Evolutionary conservation across 129 eudicot genomes (phyloP), one percentile per base, ranked within the genome.

Genomic region (Apium graveolens): DNA sequence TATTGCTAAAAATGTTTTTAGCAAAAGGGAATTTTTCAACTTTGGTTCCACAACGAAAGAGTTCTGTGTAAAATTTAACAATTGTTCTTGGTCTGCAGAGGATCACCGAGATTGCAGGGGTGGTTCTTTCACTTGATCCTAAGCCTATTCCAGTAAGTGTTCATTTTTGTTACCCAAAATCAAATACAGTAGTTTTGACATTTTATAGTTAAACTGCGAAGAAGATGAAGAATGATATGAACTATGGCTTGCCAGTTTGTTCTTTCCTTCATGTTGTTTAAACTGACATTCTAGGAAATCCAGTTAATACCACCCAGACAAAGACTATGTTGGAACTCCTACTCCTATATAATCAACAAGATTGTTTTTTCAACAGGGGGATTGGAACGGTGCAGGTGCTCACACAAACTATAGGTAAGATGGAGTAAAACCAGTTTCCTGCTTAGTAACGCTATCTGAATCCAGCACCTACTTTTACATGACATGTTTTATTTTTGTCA

Each of bases 371-470:
- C 41, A 49, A 76, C 83, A 94, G 98, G 98, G 98, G 77, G 98
- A 94, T 76, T 94, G 98, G 98, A 94, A 94, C 41, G 98, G 98
- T 2, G 98, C 98, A 11, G 98, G 98, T 81, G 92, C 93, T 63
- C 97, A 94, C 88, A 86, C 92, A 0, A 94, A 94, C 35, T 94
- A 89, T 88, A 94, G 98, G 98, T 93, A 76, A 4, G 76, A 3
- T 45, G 0, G 66, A 21, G 72, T 37, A 31, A 49, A 76, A 18
- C 41, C 38, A 16, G 18, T 21, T 76, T 14, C 4, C 65, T 76
- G 13, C 16, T 9, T 14, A 31, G 24, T 20, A 4, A 29, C 26
- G 6, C 51, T 2, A 51, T 27, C n/a, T 32, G 55, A 26, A 14
- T 24, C n/a, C 32, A 1, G 3, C 8, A 14, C 5, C 13, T 3